A percentile compares a stretch with the other conserved stretches of the same genome.
Conservation (phyloP, 108 stramenopile genomes). For the Phaeodactylum tricornutum region DNA sequence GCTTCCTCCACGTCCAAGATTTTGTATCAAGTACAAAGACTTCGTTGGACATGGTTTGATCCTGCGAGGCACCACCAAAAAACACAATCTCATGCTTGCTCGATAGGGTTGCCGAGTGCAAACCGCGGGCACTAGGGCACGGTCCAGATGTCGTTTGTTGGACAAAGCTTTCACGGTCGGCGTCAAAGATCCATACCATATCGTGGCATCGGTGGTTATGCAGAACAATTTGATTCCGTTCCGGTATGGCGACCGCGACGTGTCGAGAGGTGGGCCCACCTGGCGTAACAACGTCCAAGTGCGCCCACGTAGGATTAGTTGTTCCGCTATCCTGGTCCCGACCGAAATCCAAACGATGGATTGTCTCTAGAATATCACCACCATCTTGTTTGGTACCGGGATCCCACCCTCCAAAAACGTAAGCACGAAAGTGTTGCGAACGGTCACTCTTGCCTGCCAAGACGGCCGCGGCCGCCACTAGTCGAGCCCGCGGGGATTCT, state of each 20-base stretch:
- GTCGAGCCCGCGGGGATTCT: constrained; percentile 38
- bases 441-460: not conserved
- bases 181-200: constrained; percentile 39
- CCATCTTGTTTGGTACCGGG: constrained; percentile 49
- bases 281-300: constrained; percentile 16
- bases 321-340: constrained; percentile 8
- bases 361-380: constrained; percentile 47
- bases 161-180: constrained; percentile 4
- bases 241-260: constrained; percentile 36
- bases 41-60: constrained; percentile 59
- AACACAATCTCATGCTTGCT: constrained; percentile 12
- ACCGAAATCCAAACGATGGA: constrained; percentile 24
- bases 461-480: constrained; percentile 37
- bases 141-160: constrained; percentile 35
- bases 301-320: constrained; percentile 9
- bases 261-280: constrained; percentile 62
- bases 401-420: constrained; percentile 69
- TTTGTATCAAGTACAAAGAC: constrained; percentile 42
- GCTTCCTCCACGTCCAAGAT: constrained; percentile 66
- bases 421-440: no score
- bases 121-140: constrained; percentile 41
- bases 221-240: constrained; percentile 27
- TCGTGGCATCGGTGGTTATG: constrained; percentile 69
- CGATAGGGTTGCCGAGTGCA: constrained; percentile 41
- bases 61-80: constrained; percentile 54